A percentile compares a stretch with the other conserved stretches of the same genome.
These are phyloP conservation scores for Vigna angularis DNA, from an alignment of 306 rosid genomes.

Conservation along the genomic window DNA sequence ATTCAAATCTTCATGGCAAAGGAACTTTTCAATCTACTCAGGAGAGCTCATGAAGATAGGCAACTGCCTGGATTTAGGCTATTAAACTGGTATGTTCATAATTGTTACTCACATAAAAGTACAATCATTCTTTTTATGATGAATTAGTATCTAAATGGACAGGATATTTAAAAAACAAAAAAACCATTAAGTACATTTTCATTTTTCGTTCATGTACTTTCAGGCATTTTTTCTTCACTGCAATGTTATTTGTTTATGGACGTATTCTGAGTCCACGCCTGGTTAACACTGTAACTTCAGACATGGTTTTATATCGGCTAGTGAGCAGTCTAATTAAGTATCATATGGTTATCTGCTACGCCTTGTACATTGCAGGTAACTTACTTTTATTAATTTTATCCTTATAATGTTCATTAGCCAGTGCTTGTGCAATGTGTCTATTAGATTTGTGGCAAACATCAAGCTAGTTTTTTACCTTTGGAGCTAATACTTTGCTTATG, in stretches of 20 bases:
- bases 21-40: constrained; percentile 90
- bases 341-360: constrained; percentile 93
- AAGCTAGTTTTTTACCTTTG: constrained; percentile 14
- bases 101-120: constrained; percentile 25
- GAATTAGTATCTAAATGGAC: constrained; percentile 1
- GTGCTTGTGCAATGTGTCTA: constrained; percentile 42
- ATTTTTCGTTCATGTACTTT: constrained; percentile 31
- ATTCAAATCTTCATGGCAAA: constrained; percentile 97
- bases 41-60: constrained; percentile 89
- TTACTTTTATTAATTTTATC: constrained; percentile 34
- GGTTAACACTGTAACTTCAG: constrained; percentile 87
- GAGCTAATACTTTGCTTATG: constrained; percentile 40
- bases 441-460: constrained; percentile 34
- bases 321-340: constrained; percentile 89
- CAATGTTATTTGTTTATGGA: constrained; percentile 95
- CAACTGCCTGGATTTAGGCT: constrained; percentile 96
- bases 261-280: constrained; percentile 93
- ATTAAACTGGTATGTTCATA: constrained; percentile 75
- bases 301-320: constrained; percentile 73
- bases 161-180: background rate
- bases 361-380: constrained; percentile 85
- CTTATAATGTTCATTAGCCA: constrained; percentile 26
- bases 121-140: constrained; percentile 35
- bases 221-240: constrained; percentile 99
- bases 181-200: constrained; percentile 33